Percentiles rank a stretch among this genome's conserved stretches.
Conservation (phyloP, 345 rosid genomes). For the Gossypium anomalum region DNA sequence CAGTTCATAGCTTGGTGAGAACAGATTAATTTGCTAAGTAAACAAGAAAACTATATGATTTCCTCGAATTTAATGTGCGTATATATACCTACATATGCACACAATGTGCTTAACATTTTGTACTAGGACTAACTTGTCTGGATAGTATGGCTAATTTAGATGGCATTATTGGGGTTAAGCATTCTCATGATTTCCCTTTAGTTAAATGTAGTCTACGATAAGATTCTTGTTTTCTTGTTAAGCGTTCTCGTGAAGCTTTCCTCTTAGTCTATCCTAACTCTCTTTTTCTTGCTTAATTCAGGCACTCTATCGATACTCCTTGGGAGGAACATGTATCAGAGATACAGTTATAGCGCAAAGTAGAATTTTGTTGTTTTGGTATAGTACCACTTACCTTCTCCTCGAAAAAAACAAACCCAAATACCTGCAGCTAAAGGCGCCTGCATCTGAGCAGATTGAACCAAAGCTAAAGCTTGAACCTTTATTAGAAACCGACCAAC, state of each 20-base stretch:
- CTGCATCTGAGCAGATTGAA: conserved; percentile 26
- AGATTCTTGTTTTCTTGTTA: background rate
- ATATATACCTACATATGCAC: background rate
- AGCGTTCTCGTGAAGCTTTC: background rate
- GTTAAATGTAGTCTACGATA: background rate
- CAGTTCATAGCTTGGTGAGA: background rate
- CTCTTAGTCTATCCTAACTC: background rate
- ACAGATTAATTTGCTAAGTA: background rate
- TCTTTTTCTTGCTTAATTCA: conserved; percentile 23
- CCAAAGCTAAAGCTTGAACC: conserved; percentile 40
- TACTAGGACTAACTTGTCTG: background rate
- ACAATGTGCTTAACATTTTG: background rate
- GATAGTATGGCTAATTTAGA: background rate
- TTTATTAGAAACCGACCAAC: conserved; percentile 28
- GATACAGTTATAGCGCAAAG: conserved; percentile 75
- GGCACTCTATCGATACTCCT: conserved; percentile 81
- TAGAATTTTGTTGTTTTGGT: conserved; percentile 81
- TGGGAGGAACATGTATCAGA: conserved; percentile 57
- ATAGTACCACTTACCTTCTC: conserved; percentile 75
- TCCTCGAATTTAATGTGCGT: background rate
- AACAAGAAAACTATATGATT: background rate
- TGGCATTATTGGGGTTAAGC: background rate
- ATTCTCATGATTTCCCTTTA: background rate
- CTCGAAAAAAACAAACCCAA: conserved; percentile 81
- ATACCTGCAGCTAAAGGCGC: conserved; percentile 71